Percentiles rank a stretch among this genome's conserved stretches.
phyloP scores from a whole-genome alignment of 306 rosid species.

The Citrullus colocynthis region DNA sequence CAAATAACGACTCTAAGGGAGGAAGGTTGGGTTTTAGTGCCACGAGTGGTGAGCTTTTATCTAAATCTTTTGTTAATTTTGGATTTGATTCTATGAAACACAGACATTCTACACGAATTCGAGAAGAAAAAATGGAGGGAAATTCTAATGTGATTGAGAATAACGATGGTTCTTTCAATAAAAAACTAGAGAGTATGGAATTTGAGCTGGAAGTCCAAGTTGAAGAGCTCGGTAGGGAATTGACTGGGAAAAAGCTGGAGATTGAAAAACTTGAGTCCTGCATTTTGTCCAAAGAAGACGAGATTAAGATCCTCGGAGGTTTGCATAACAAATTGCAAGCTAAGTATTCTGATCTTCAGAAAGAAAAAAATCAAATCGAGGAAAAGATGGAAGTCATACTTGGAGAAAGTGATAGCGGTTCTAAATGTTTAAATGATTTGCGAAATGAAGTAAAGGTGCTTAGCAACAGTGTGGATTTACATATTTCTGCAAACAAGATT shows the following conservation, averaged over 20 bases:
- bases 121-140: conserved; percentile 25
- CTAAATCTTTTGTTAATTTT: conserved; percentile 28
- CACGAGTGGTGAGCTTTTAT: conserved; percentile 18
- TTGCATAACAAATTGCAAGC: conserved; percentile 19
- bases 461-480: conserved; percentile 19
- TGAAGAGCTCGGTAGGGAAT: conserved; percentile 19
- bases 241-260: conserved; percentile 13
- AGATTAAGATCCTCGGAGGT: conserved; percentile 13
- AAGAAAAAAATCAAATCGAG: conserved; percentile 22
- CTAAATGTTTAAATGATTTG: conserved; percentile 24
- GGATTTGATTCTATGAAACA: conserved; percentile 35
- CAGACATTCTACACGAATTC: conserved; percentile 18
- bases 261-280: conserved; percentile 16
- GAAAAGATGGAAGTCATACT: conserved; percentile 20
- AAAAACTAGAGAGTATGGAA: conserved; percentile 14
- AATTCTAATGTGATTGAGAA: conserved; percentile 11
- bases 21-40: conserved; percentile 19
- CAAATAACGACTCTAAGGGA: conserved; percentile 24
- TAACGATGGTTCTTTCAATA: conserved; percentile 9
- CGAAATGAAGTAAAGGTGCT: conserved; percentile 21
- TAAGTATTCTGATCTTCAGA: conserved; percentile 20
- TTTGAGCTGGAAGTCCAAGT: conserved; percentile 20
- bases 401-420: conserved; percentile 21
- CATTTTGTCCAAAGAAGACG: conserved; percentile 23
- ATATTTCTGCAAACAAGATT: conserved; percentile 19